Percentiles rank a stretch among this genome's conserved stretches.
Conservation (phyloP, 2,329 filamentous ascomycete genomes). For the Beauveria sp. region DNA sequence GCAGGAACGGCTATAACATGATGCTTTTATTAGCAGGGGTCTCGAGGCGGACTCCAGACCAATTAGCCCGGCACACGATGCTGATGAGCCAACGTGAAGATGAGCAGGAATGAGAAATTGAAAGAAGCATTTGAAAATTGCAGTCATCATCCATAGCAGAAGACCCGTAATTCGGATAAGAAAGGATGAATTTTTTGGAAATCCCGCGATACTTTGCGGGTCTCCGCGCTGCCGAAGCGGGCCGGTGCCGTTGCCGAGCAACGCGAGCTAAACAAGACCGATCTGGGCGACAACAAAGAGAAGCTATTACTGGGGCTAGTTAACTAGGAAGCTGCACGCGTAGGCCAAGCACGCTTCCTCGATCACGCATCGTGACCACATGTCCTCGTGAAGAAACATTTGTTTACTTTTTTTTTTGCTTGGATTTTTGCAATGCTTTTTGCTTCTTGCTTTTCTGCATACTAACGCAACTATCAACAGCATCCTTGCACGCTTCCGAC, state of each 20-base stretch:
- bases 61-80: neutral
- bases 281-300: slow-evolving; percentile 10
- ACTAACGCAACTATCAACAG: neutral
- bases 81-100: neutral
- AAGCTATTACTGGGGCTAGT: neutral
- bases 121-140: neutral
- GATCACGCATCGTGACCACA: slow-evolving; percentile 5
- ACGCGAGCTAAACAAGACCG: slow-evolving; percentile 7
- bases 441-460: slow-evolving; percentile 14
- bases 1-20: neutral
- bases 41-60: neutral
- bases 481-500: slow-evolving; percentile 12
- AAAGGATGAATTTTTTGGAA: too few species aligned
- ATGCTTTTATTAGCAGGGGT: neutral
- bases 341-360: neutral
- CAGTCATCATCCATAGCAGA: too few species aligned
- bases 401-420: slow-evolving; percentile 13
- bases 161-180: too few species aligned
- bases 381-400: slow-evolving; percentile 14
- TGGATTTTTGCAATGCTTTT: slow-evolving; percentile 18
- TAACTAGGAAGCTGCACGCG: neutral
- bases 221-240: neutral
- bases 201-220: neutral
- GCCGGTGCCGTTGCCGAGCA: slow-evolving; percentile 4
- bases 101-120: neutral